phyloP scores from a whole-genome alignment of 495 filamentous ascomycete species.

The Penicillium steckii region DNA sequence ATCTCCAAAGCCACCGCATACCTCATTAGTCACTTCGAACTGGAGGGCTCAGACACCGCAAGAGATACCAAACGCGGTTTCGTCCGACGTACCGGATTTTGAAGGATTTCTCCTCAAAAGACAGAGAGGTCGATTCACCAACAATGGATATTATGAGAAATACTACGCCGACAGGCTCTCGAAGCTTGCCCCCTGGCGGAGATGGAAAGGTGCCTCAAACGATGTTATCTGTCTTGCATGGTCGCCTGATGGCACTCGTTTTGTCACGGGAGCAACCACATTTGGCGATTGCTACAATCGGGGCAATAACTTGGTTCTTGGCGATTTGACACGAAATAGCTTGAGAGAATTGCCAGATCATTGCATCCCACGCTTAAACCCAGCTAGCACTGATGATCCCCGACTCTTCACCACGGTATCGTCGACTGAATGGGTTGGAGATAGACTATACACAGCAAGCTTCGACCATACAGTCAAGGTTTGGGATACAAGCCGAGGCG shows the following conservation, averaged over 20 bases:
- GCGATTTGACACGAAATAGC: slow-evolving; percentile 51
- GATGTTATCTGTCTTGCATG: slow-evolving; percentile 49
- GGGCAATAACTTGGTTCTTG: slow-evolving; percentile 72
- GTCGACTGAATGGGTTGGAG: slow-evolving; percentile 66
- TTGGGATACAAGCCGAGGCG: slow-evolving; percentile 54
- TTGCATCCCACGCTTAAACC: slow-evolving; percentile 55
- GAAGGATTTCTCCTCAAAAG: slow-evolving; percentile 24
- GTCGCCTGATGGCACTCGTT: slow-evolving; percentile 49
- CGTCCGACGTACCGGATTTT: not conserved
- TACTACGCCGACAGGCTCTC: slow-evolving; percentile 19
- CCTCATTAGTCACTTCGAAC: not conserved
- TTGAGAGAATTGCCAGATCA: slow-evolving; percentile 72
- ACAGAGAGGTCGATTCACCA: slow-evolving; percentile 19
- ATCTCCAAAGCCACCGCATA: not conserved
- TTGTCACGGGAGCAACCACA: slow-evolving; percentile 65
- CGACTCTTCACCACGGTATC: slow-evolving; percentile 79
- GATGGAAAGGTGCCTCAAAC: slow-evolving; percentile 53
- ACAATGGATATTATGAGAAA: slow-evolving; percentile 1
- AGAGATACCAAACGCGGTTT: not conserved
- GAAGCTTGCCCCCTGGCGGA: slow-evolving; percentile 33
- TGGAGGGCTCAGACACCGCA: not conserved
- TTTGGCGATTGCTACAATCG: slow-evolving; percentile 81
- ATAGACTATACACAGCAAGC: slow-evolving; percentile 69
- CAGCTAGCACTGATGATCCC: slow-evolving; percentile 58
- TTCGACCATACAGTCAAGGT: slow-evolving; percentile 79